Evolutionary conservation across 1,284 basidiomycete species (phyloP).

Genomic region (Irpex sp.): DNA sequence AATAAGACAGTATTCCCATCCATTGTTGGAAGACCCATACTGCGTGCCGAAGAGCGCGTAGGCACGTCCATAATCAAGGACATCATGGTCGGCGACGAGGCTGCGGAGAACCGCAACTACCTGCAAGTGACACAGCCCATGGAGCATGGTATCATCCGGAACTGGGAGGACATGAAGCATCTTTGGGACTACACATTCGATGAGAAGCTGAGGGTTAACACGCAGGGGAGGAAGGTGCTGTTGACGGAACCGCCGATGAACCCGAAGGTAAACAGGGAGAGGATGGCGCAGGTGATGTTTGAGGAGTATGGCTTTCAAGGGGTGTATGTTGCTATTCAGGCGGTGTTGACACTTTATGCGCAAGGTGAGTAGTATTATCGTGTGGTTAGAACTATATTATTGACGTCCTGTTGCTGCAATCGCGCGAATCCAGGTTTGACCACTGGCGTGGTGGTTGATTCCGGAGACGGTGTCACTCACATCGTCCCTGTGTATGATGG

Average conservation of each 20-base stretch:
- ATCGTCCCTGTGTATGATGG: conserved; percentile 99
- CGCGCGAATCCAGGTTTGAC: conserved; percentile 69
- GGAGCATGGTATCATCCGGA: conserved; percentile 98
- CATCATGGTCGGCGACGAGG: conserved; percentile 97
- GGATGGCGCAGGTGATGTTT: conserved; percentile 99
- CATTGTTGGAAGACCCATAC: conserved; percentile 93
- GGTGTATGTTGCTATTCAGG: conserved; percentile 98
- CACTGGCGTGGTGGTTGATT: conserved; percentile 98
- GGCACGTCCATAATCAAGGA: conserved; percentile 86
- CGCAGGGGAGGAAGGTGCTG: conserved; percentile 86
- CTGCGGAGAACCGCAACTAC: conserved; percentile 91
- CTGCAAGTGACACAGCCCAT: conserved; percentile 97
- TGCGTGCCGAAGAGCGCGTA: conserved; percentile 95
- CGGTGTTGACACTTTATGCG: conserved; percentile 95
- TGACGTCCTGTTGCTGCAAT: background rate
- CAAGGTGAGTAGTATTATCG: conserved; percentile 67
- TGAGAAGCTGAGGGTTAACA: conserved; percentile 91
- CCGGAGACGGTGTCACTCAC: conserved; percentile 98
- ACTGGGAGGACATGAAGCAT: conserved; percentile 99
- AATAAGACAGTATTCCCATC: conserved; percentile 83
- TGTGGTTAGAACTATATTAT: background rate
- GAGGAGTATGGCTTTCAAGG: conserved; percentile 97
- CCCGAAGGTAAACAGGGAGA: conserved; percentile 88
- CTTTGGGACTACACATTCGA: conserved; percentile 99
- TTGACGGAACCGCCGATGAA: conserved; percentile 99